These are phyloP conservation scores for Rugonectria rugulosa DNA, from an alignment of 2,329 filamentous ascomycete genomes.

Conservation along the genomic window DNA sequence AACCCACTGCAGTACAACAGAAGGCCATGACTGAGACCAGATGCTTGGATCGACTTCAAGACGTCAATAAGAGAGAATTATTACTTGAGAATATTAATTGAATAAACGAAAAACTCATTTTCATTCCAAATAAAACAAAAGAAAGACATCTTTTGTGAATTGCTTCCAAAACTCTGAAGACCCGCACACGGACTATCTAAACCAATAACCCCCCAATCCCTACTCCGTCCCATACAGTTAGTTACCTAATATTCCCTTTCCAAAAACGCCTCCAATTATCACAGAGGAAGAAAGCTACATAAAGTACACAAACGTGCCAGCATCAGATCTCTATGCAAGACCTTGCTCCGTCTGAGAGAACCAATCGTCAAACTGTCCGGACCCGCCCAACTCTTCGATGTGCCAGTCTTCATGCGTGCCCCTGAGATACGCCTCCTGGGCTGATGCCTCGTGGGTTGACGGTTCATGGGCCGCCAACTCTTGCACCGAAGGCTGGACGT, in stretches of 20 bases:
- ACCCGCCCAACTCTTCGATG: slow-evolving; percentile 44
- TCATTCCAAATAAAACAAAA: background rate
- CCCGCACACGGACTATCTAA: background rate
- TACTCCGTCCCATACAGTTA: no score
- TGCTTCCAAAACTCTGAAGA: background rate
- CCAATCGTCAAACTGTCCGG: slow-evolving; percentile 43
- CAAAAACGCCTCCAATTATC: background rate
- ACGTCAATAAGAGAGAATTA: no score
- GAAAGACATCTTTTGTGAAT: background rate
- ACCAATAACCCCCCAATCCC: slow-evolving; percentile 4
- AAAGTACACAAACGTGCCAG: no score
- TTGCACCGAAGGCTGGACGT: slow-evolving; percentile 19
- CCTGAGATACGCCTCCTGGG: slow-evolving; percentile 42
- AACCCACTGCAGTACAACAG: background rate
- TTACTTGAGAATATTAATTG: no score
- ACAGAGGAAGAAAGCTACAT: no score
- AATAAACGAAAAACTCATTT: no score
- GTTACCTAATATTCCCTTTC: background rate
- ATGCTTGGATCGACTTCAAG: no score
- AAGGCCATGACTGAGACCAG: no score
- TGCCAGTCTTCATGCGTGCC: slow-evolving; percentile 46
- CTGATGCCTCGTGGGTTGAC: no score
- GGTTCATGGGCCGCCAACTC: no score
- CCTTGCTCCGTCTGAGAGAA: slow-evolving; percentile 40
- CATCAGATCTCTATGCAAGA: slow-evolving; percentile 25